A percentile compares a stretch with the other conserved stretches of the same genome.
Evolutionary conservation across 2,329 filamentous ascomycete species (phyloP).

Genomic region (Neophaeococcomyces mojaviensis): DNA sequence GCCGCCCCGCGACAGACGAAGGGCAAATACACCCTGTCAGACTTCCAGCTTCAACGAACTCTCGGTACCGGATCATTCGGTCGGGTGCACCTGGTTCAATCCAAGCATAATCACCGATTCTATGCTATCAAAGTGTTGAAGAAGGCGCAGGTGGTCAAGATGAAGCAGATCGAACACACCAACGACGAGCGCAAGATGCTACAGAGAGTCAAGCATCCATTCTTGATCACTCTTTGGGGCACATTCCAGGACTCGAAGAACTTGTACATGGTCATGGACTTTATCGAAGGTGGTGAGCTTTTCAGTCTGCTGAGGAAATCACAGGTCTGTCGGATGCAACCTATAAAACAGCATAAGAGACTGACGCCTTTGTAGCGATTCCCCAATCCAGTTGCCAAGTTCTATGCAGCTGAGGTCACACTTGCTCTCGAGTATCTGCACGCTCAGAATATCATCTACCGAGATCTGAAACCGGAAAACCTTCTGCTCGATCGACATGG

Average conservation of each 20-base stretch:
- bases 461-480: conserved; percentile 94
- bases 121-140: conserved; percentile 98
- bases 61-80: conserved; percentile 96
- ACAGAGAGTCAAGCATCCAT: conserved; percentile 93
- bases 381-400: conserved; percentile 96
- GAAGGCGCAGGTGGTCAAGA: conserved; percentile 96
- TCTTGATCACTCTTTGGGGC: conserved; percentile 95
- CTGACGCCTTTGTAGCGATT: conserved; percentile 63
- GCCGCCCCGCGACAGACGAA: conserved; percentile 63
- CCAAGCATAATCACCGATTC: conserved; percentile 94
- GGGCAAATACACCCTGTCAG: conserved; percentile 89
- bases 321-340: conserved; percentile 50
- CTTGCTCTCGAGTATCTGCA: conserved; percentile 93
- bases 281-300: conserved; percentile 94
- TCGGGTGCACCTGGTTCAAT: conserved; percentile 91
- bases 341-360: background rate
- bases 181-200: conserved; percentile 97
- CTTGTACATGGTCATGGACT: conserved; percentile 99
- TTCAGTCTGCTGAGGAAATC: conserved; percentile 94
- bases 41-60: conserved; percentile 85
- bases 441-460: conserved; percentile 91
- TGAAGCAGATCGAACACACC: conserved; percentile 99
- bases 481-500: conserved; percentile 84
- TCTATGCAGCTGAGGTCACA: conserved; percentile 96
- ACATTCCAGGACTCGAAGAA: conserved; percentile 95